Evolutionary conservation across 352 stramenopile genomes (phyloP).

Genomic region (Globisporangium megalacanthum): DNA sequence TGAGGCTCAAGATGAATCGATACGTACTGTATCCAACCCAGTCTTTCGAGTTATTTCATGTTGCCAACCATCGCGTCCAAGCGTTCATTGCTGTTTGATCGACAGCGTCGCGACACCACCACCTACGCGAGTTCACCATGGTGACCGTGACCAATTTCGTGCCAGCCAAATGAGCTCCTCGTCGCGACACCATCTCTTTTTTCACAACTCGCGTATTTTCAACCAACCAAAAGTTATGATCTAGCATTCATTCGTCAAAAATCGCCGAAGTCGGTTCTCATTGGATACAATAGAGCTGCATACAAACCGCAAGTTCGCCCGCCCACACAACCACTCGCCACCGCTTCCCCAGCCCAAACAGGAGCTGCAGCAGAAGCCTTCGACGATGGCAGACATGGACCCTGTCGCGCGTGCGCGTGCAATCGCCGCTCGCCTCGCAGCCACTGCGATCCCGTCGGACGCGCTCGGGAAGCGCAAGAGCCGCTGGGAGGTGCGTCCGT

Average conservation of each 20-base stretch:
- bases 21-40: too few species aligned
- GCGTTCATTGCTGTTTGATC: too few species aligned
- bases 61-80: too few species aligned
- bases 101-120: too few species aligned
- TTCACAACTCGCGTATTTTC: background rate
- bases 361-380: background rate
- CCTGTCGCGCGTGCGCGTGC: slow-evolving; percentile 74
- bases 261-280: background rate
- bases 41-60: too few species aligned
- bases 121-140: too few species aligned
- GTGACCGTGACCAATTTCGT: too few species aligned
- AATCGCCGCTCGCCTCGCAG: slow-evolving; percentile 76
- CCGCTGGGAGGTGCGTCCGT: slow-evolving; percentile 65
- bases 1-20: too few species aligned
- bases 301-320: slow-evolving; percentile 4
- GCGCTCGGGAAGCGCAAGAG: slow-evolving; percentile 79
- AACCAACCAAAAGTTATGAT: background rate
- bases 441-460: slow-evolving; percentile 63
- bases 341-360: too few species aligned
- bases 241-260: too few species aligned
- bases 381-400: slow-evolving; percentile 47
- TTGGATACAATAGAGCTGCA: background rate
- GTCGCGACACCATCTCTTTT: too few species aligned
- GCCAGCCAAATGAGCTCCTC: too few species aligned
- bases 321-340: background rate